These are phyloP conservation scores for Dendrobium nobile DNA, from an alignment of 106 monocot genomes.

Conservation along the genomic window DNA sequence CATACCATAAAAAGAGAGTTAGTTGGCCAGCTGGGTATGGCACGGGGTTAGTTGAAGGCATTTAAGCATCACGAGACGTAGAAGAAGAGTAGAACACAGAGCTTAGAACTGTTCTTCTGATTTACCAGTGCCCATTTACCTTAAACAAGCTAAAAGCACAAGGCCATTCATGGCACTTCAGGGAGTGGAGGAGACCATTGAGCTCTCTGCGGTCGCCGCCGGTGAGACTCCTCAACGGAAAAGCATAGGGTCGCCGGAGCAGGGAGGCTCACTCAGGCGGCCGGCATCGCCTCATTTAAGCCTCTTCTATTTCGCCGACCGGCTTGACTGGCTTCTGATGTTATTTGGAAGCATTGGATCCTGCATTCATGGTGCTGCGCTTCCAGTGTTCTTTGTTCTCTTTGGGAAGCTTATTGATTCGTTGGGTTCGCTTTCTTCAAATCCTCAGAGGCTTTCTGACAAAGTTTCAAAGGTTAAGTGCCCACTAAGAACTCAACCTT, in stretches of 20 bases:
- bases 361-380: slow-evolving; percentile 31
- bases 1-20: neutral
- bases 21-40: slow-evolving; percentile 4
- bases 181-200: slow-evolving; percentile 5
- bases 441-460: slow-evolving; percentile 12
- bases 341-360: slow-evolving; percentile 24
- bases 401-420: slow-evolving; percentile 32
- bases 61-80: slow-evolving; percentile 8
- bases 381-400: slow-evolving; percentile 37
- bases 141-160: neutral
- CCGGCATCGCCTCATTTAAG: neutral
- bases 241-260: neutral
- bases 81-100: neutral
- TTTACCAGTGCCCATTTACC: too few relatives aligned
- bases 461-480: slow-evolving; percentile 20
- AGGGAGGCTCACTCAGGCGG: neutral
- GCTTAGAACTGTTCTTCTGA: neutral
- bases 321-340: slow-evolving; percentile 22
- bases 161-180: neutral
- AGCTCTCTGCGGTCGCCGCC: slow-evolving; percentile 3
- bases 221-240: neutral
- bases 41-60: slow-evolving; percentile 3
- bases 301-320: slow-evolving; percentile 22
- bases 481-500: neutral
- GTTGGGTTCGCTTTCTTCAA: slow-evolving; percentile 12